These are phyloP conservation scores for Sonneratia alba DNA, from an alignment of 345 rosid genomes.

Conservation along the genomic window DNA sequence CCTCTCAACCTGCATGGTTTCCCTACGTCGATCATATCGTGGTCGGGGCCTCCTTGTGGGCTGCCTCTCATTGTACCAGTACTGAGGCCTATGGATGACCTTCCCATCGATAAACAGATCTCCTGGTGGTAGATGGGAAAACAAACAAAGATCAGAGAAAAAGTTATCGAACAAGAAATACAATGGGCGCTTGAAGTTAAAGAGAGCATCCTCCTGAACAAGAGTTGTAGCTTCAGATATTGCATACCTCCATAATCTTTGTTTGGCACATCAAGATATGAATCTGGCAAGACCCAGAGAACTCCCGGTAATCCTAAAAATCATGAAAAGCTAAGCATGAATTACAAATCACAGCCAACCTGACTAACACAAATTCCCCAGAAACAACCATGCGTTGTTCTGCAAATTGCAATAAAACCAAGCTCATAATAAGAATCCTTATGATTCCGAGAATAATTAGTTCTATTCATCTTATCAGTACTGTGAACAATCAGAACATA, in stretches of 20 bases:
- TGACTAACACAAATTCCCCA: neutral
- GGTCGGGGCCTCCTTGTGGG: conserved; percentile 53
- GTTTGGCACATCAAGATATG: conserved; percentile 90
- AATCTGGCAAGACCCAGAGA: conserved; percentile 95
- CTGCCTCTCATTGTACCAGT: conserved; percentile 49
- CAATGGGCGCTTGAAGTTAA: neutral
- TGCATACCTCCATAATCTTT: conserved; percentile 92
- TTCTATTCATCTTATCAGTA: neutral
- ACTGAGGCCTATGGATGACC: conserved; percentile 81
- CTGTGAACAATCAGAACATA: neutral
- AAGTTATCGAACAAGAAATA: neutral
- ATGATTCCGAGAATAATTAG: neutral
- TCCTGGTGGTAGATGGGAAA: conserved; percentile 32
- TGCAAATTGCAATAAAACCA: neutral
- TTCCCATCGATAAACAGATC: conserved; percentile 78
- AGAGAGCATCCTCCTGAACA: neutral
- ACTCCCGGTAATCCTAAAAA: conserved; percentile 69
- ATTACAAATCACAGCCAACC: neutral
- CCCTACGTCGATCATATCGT: conserved; percentile 62
- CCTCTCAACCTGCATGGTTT: conserved; percentile 67
- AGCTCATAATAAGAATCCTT: neutral
- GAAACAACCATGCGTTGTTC: neutral
- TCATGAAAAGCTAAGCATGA: conserved; percentile 7
- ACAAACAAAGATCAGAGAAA: neutral
- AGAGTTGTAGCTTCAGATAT: neutral